These are phyloP conservation scores for Claviceps pazoutovae DNA, from an alignment of 2,329 filamentous ascomycete species.

Conservation along the genomic window DNA sequence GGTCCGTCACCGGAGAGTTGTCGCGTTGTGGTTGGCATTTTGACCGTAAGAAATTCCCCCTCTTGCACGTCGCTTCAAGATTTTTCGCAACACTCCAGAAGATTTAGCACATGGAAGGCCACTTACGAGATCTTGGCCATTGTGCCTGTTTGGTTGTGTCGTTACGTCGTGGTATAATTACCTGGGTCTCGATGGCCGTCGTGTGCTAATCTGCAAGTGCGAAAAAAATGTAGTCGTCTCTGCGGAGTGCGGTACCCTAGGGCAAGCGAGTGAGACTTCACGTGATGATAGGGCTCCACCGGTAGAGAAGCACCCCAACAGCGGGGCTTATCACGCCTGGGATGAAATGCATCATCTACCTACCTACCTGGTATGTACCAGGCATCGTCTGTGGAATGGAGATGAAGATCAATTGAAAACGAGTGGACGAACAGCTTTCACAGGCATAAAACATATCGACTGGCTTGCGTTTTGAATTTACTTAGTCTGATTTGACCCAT, in stretches of 20 bases:
- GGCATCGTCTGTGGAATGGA: no score
- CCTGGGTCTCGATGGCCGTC: constrained; percentile 23
- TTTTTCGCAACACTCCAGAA: constrained; percentile 4
- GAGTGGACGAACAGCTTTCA: no score
- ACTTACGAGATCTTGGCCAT: constrained; percentile 54
- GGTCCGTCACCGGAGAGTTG: background rate
- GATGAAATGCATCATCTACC: no score
- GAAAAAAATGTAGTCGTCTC: constrained; percentile 19
- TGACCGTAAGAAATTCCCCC: constrained; percentile 5
- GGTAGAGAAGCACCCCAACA: background rate
- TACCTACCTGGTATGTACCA: no score
- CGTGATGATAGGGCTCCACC: constrained; percentile 20
- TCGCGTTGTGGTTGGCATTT: background rate
- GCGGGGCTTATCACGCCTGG: no score
- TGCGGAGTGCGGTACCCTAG: constrained; percentile 29
- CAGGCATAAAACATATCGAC: no score
- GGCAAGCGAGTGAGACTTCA: constrained; percentile 17
- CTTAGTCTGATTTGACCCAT: no score
- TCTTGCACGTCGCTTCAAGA: constrained; percentile 9
- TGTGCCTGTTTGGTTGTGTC: constrained; percentile 34
- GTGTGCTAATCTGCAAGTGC: constrained; percentile 15
- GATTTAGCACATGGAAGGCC: constrained; percentile 9
- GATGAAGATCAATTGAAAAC: no score
- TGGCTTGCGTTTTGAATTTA: no score
- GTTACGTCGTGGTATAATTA: constrained; percentile 25